Percentiles rank a stretch among this genome's conserved stretches.
These are phyloP conservation scores for Colletotrichum ledebouriae DNA, from an alignment of 2,329 filamentous ascomycete genomes.

Conservation along the genomic window DNA sequence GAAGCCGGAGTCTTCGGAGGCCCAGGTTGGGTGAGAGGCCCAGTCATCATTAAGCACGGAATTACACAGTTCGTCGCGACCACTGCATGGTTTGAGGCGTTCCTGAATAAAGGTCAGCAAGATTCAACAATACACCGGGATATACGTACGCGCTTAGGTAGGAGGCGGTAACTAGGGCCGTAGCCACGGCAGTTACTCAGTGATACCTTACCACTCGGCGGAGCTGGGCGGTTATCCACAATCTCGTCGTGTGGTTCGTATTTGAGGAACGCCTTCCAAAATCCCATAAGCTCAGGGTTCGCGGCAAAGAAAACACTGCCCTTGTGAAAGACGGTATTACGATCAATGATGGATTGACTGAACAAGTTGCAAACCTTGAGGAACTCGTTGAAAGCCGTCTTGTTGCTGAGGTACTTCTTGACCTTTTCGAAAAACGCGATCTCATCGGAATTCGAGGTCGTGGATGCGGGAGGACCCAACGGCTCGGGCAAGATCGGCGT, in stretches of 20 bases:
- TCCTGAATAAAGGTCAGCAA: slow-evolving; percentile 62
- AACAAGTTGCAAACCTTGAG: slow-evolving; percentile 97
- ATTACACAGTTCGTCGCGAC: slow-evolving; percentile 93
- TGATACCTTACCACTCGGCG: slow-evolving; percentile 86
- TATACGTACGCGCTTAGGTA: slow-evolving; percentile 79
- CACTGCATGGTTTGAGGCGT: slow-evolving; percentile 90
- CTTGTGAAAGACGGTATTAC: slow-evolving; percentile 84
- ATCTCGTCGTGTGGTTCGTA: slow-evolving; percentile 82
- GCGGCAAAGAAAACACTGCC: slow-evolving; percentile 88
- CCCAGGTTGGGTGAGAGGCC: slow-evolving; percentile 99
- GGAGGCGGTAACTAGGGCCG: slow-evolving; percentile 92
- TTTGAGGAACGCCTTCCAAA: slow-evolving; percentile 87
- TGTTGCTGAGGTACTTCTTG: slow-evolving; percentile 95
- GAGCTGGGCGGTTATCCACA: slow-evolving; percentile 82
- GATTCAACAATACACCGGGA: not conserved
- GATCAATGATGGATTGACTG: slow-evolving; percentile 92
- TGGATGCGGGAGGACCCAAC: slow-evolving; percentile 79
- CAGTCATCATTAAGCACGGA: slow-evolving; percentile 96
- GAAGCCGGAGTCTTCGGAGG: slow-evolving; percentile 96
- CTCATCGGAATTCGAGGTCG: slow-evolving; percentile 85
- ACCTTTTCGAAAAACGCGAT: slow-evolving; percentile 95
- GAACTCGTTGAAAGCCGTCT: slow-evolving; percentile 94
- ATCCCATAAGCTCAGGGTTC: slow-evolving; percentile 89
- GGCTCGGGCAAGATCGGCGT: slow-evolving; percentile 91
- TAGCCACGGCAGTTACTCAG: slow-evolving; percentile 96